phyloP scores from a whole-genome alignment of 306 rosid species.

The Glycyrrhiza uralensis region DNA sequence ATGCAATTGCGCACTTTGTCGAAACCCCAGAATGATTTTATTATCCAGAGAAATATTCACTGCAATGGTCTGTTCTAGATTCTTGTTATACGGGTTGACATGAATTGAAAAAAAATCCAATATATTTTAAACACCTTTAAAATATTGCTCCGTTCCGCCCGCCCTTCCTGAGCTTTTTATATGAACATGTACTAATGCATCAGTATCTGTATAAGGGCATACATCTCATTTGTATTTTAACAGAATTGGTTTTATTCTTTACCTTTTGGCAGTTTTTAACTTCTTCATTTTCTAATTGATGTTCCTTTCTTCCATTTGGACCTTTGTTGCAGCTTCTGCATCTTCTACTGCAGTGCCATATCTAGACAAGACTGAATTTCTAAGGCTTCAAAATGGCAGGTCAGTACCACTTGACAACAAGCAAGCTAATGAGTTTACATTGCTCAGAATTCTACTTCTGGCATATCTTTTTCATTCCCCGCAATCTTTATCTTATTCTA shows the following conservation, averaged over 20 bases:
- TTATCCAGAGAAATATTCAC: conserved; percentile 54
- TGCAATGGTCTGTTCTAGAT: conserved; percentile 98
- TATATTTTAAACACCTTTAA: conserved; percentile 26
- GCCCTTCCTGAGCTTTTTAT: not conserved
- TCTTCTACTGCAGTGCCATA: conserved; percentile 48
- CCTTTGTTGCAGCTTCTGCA: conserved; percentile 63
- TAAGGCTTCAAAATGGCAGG: conserved; percentile 96
- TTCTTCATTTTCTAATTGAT: conserved; percentile 5
- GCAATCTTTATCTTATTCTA: not conserved
- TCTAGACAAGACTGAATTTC: conserved; percentile 67
- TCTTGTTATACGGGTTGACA: conserved; percentile 58
- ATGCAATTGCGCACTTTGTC: conserved; percentile 67
- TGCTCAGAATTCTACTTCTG: not conserved
- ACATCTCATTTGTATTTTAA: conserved; percentile 9
- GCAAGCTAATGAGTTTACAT: not conserved
- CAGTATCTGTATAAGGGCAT: not conserved
- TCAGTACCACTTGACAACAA: conserved; percentile 16
- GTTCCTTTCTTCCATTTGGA: conserved; percentile 23
- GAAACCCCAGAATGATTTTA: conserved; percentile 51
- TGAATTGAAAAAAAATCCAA: conserved; percentile 34
- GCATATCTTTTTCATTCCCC: too few relatives aligned
- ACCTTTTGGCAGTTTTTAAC: not conserved
- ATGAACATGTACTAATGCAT: not conserved
- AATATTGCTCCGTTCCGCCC: not conserved
- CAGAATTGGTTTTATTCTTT: not conserved